phyloP scores from a whole-genome alignment of 495 filamentous ascomycete genomes.

The Penicillium desertorum region DNA sequence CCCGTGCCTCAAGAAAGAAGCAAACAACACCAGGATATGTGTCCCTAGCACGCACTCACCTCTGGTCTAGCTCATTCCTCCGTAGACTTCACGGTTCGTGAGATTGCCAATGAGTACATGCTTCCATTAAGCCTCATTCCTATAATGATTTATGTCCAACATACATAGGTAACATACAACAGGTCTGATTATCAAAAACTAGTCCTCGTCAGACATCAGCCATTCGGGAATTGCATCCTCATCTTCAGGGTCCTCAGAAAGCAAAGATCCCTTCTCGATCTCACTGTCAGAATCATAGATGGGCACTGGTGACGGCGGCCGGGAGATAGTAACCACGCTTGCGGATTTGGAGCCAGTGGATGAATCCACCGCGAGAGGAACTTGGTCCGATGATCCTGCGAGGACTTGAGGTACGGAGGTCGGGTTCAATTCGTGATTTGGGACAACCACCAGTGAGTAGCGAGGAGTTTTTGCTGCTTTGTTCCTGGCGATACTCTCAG shows the following conservation, averaged over 20 bases:
- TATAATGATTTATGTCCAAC: neutral
- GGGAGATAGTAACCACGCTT: conserved; percentile 30
- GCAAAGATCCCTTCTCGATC: conserved; percentile 45
- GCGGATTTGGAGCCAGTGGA: conserved; percentile 28
- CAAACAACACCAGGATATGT: too few species aligned
- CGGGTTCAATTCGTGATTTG: conserved; percentile 12
- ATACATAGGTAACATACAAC: neutral
- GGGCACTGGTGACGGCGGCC: conserved; percentile 12
- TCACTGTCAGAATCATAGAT: conserved; percentile 33
- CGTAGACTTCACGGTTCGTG: too few species aligned
- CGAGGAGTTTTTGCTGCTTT: conserved; percentile 14
- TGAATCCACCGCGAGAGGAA: conserved; percentile 30
- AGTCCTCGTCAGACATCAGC: conserved; percentile 43
- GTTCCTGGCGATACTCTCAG: neutral
- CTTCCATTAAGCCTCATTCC: too few species aligned
- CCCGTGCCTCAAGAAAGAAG: too few species aligned
- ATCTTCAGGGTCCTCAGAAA: conserved; percentile 66
- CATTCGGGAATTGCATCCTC: conserved; percentile 68
- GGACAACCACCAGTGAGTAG: conserved; percentile 39
- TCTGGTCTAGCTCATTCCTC: too few species aligned
- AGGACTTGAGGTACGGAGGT: conserved; percentile 1
- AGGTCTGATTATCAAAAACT: neutral
- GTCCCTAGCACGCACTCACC: too few species aligned
- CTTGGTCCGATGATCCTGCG: conserved; percentile 23
- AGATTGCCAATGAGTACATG: too few species aligned